phyloP scores from a whole-genome alignment of 345 rosid species.

The Populus davidiana region DNA sequence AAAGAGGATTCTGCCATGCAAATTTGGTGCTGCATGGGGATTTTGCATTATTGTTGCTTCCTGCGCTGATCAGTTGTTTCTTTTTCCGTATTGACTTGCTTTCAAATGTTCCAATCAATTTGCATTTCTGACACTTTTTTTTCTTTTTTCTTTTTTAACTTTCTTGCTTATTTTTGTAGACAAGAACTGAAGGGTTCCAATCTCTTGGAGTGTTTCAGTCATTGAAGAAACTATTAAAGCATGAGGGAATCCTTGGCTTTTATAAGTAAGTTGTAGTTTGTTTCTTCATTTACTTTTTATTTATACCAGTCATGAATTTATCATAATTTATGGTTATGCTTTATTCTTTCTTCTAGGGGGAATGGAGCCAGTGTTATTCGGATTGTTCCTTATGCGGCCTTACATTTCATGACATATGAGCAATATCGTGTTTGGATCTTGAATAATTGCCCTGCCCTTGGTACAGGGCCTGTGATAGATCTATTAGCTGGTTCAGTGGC shows the following conservation, averaged over 20 bases:
- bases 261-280: constrained; percentile 54
- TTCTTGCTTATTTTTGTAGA: constrained; percentile 37
- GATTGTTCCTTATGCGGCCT: constrained; percentile 92
- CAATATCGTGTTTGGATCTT: constrained; percentile 84
- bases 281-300: constrained; percentile 7
- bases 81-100: not conserved
- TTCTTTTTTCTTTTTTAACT: not conserved
- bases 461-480: constrained; percentile 87
- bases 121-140: too few relatives aligned
- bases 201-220: constrained; percentile 74
- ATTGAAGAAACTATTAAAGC: constrained; percentile 65
- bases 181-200: constrained; percentile 76
- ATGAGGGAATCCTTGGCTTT: constrained; percentile 82
- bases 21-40: not conserved
- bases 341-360: constrained; percentile 50
- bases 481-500: constrained; percentile 91
- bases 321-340: too few relatives aligned
- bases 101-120: not conserved
- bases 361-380: constrained; percentile 96
- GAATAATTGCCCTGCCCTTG: constrained; percentile 60
- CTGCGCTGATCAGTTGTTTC: not conserved
- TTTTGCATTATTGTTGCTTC: not conserved
- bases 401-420: constrained; percentile 95
- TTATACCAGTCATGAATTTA: not conserved
- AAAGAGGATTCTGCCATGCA: not conserved